Conservation (phyloP, 768 basidiomycete species). For the Lyophyllum semitale region DNA sequence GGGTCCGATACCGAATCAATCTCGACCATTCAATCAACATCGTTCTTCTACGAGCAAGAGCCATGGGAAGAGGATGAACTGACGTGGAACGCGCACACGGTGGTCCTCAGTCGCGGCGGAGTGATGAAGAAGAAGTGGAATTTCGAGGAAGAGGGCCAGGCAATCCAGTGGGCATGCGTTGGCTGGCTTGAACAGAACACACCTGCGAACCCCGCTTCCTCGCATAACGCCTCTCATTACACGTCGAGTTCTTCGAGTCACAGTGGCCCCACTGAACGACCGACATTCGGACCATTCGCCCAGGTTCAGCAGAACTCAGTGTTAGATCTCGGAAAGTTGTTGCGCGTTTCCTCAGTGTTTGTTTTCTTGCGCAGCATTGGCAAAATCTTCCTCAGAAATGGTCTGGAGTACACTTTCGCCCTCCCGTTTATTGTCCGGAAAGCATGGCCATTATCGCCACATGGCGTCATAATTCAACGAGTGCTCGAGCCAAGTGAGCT, state of each 20-base stretch:
- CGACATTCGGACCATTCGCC: slow-evolving; percentile 59
- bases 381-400: slow-evolving; percentile 70
- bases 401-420: slow-evolving; percentile 74
- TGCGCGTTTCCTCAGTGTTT: slow-evolving; percentile 63
- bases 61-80: slow-evolving; percentile 62
- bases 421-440: slow-evolving; percentile 79
- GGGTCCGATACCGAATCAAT: slow-evolving; percentile 48
- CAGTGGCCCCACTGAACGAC: slow-evolving; percentile 28
- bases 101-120: slow-evolving; percentile 66
- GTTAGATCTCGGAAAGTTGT: slow-evolving; percentile 34
- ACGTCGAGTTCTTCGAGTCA: slow-evolving; percentile 27
- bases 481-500: slow-evolving; percentile 68
- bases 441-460: slow-evolving; percentile 79
- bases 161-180: slow-evolving; percentile 80
- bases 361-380: slow-evolving; percentile 77
- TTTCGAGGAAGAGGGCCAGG: slow-evolving; percentile 69
- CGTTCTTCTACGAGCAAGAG: slow-evolving; percentile 39
- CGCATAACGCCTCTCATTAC: slow-evolving; percentile 31
- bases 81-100: slow-evolving; percentile 66
- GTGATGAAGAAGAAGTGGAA: slow-evolving; percentile 74
- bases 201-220: slow-evolving; percentile 23
- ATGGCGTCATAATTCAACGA: slow-evolving; percentile 80
- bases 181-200: slow-evolving; percentile 64
- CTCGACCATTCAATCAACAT: slow-evolving; percentile 42
- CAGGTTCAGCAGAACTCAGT: slow-evolving; percentile 41